phyloP scores from a whole-genome alignment of 2,329 filamentous ascomycete species.

The Sporothrix euskadiensis region DNA sequence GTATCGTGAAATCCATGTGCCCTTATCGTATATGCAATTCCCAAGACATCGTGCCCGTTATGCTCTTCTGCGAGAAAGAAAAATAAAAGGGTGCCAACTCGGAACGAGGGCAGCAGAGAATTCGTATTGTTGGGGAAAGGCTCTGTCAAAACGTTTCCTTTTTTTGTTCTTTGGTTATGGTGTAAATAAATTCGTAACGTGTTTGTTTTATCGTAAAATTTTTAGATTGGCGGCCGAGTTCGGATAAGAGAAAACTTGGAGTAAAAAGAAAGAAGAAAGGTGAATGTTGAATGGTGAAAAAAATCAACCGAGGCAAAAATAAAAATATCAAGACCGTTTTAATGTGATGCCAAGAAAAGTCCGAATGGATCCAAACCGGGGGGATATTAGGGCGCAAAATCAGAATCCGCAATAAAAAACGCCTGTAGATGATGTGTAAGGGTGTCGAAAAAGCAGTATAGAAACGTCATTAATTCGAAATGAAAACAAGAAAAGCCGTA shows the following conservation, averaged over 20 bases:
- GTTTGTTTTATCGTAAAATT: conserved; percentile 24
- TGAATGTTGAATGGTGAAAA: not conserved
- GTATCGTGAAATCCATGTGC: conserved; percentile 5
- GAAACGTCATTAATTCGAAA: conserved; percentile 25
- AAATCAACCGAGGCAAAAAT: not conserved
- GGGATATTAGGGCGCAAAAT: conserved; percentile 20
- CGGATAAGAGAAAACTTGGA: not conserved
- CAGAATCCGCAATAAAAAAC: conserved; percentile 16
- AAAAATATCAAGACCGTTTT: conserved; percentile 24
- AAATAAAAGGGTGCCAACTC: not conserved
- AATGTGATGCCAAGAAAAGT: conserved; percentile 24
- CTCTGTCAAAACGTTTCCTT: conserved; percentile 5
- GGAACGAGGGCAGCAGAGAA: not conserved
- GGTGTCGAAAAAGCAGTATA: conserved; percentile 20
- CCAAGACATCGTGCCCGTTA: not conserved
- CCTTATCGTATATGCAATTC: not conserved
- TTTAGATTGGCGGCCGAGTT: conserved; percentile 8
- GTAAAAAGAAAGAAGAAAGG: not conserved
- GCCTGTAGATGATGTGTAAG: conserved; percentile 21
- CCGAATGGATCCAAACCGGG: conserved; percentile 20
- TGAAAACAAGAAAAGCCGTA: conserved; percentile 9
- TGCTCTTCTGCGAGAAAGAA: not conserved
- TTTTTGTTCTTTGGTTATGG: conserved; percentile 21
- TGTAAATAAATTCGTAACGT: conserved; percentile 25
- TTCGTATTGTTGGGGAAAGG: not conserved